Percentiles rank a stretch among this genome's conserved stretches.
phyloP scores from a whole-genome alignment of 1,284 basidiomycete species.

The Mrakiaceae sp. region DNA sequence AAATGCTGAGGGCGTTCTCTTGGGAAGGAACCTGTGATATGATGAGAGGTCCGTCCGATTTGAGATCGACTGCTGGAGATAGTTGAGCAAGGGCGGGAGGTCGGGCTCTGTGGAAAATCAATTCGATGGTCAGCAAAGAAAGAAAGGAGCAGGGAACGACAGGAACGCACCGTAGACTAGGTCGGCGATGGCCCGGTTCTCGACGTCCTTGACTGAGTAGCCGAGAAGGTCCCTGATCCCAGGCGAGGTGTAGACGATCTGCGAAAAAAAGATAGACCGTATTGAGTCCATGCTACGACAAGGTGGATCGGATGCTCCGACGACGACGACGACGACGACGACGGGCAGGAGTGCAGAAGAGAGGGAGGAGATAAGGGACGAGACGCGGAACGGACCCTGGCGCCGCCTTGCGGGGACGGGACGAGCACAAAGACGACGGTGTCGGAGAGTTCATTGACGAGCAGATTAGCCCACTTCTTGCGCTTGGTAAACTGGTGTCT shows the following conservation, averaged over 20 bases:
- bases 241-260: constrained; percentile 31
- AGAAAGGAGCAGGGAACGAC: not conserved
- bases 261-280: not conserved
- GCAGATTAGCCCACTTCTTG: constrained; percentile 33
- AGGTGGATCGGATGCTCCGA: not conserved
- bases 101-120: too few relatives aligned
- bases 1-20: not conserved
- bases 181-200: constrained; percentile 30
- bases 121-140: not conserved
- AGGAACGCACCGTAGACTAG: constrained; percentile 21
- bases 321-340: not conserved
- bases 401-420: constrained; percentile 22
- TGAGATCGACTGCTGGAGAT: constrained; percentile 13
- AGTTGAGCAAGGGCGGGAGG: not conserved
- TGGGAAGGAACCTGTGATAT: constrained; percentile 11
- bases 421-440: constrained; percentile 30
- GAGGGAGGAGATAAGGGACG: not conserved
- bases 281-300: too few relatives aligned
- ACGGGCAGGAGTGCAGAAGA: not conserved
- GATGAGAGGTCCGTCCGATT: constrained; percentile 10
- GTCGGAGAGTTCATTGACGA: constrained; percentile 31
- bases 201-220: constrained; percentile 26
- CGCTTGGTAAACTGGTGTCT: constrained; percentile 29
- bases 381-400: constrained; percentile 23
- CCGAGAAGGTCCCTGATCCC: constrained; percentile 28